Percentiles rank a stretch among this genome's conserved stretches.
Evolutionary conservation across 2,329 filamentous ascomycete genomes (phyloP).

Genomic region (Alternaria tenuissima): DNA sequence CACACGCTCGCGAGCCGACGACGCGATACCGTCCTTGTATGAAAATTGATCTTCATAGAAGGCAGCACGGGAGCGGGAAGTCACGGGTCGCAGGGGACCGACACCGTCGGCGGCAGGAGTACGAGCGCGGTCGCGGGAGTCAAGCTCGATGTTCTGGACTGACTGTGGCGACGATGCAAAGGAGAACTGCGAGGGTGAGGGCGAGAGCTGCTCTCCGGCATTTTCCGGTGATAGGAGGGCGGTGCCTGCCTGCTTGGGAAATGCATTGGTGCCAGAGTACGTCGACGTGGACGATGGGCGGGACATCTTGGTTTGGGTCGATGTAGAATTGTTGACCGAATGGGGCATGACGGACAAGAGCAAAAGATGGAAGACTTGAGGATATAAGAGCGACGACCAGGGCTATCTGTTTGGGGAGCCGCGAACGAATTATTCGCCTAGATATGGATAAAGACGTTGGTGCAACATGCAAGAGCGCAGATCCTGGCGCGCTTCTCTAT

Average conservation of each 20-base stretch:
- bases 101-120: conserved; percentile 32
- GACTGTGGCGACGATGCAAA: conserved; percentile 47
- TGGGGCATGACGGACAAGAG: conserved; percentile 43
- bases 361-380: conserved; percentile 15
- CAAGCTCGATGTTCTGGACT: conserved; percentile 31
- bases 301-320: conserved; percentile 47
- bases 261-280: conserved; percentile 41
- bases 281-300: conserved; percentile 48
- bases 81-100: conserved; percentile 23
- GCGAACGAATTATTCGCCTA: conserved; percentile 35
- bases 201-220: conserved; percentile 41
- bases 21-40: conserved; percentile 46
- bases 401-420: conserved; percentile 34
- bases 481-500: conserved; percentile 21
- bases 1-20: conserved; percentile 53
- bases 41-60: conserved; percentile 51
- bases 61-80: conserved; percentile 41
- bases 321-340: conserved; percentile 44
- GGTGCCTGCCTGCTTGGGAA: conserved; percentile 47
- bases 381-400: conserved; percentile 20
- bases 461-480: conserved; percentile 30
- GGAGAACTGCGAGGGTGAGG: conserved; percentile 49
- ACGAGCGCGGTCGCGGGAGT: conserved; percentile 22
- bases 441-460: conserved; percentile 38
- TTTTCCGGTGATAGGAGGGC: conserved; percentile 40